These are phyloP conservation scores for Tolypocladium nubicola DNA, from an alignment of 2,329 filamentous ascomycete genomes.

Conservation along the genomic window DNA sequence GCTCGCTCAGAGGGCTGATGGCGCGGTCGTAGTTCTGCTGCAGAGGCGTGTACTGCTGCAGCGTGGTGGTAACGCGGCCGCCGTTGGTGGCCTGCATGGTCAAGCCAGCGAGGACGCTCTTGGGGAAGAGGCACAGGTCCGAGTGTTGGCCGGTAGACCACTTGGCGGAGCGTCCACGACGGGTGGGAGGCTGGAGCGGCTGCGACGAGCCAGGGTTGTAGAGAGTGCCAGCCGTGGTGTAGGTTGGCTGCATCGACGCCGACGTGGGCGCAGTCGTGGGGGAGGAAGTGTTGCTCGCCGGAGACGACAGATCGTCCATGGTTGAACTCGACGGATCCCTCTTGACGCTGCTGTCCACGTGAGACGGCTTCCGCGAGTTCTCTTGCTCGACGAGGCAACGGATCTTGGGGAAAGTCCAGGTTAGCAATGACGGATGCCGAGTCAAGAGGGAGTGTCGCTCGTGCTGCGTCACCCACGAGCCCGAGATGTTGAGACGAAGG, in stretches of 20 bases:
- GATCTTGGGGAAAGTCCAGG: slow-evolving; percentile 17
- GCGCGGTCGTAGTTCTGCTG: slow-evolving; percentile 45
- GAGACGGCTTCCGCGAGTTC: slow-evolving; percentile 3
- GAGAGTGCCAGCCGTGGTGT: slow-evolving; percentile 46
- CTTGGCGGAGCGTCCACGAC: slow-evolving; percentile 37
- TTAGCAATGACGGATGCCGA: slow-evolving; percentile 10
- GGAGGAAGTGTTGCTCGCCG: slow-evolving; percentile 12
- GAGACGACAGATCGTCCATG: slow-evolving; percentile 19
- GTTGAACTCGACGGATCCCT: slow-evolving; percentile 4
- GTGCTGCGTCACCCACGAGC: neutral
- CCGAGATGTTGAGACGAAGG: neutral
- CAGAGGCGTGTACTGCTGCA: slow-evolving; percentile 36
- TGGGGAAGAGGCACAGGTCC: slow-evolving; percentile 25
- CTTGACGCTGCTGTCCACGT: neutral
- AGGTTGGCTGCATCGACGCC: slow-evolving; percentile 27
- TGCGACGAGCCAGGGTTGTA: slow-evolving; percentile 36
- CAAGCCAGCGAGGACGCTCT: slow-evolving; percentile 23
- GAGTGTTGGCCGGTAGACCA: slow-evolving; percentile 20
- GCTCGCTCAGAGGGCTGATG: slow-evolving; percentile 25
- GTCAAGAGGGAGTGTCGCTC: neutral
- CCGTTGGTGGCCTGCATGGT: slow-evolving; percentile 15
- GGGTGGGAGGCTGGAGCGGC: slow-evolving; percentile 39
- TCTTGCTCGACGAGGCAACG: slow-evolving; percentile 4
- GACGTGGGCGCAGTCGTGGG: slow-evolving; percentile 10
- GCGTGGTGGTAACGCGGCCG: slow-evolving; percentile 5